phyloP scores from a whole-genome alignment of 306 rosid genomes.

The Heteromeles arbutifolia region DNA sequence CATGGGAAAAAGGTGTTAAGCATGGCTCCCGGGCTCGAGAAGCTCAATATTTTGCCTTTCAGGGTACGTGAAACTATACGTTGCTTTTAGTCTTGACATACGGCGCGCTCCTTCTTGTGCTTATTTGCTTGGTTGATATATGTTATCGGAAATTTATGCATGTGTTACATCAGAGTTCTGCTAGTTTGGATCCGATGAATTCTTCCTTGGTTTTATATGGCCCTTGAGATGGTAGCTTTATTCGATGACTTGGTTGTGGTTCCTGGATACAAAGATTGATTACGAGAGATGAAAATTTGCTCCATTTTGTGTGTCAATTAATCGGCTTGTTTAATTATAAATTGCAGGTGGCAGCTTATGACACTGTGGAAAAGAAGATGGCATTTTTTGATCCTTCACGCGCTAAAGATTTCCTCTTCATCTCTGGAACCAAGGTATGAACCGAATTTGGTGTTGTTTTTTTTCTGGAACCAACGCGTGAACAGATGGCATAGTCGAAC shows the following conservation, averaged over 20 bases:
- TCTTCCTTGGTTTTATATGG: not conserved
- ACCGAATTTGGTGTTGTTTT: not conserved
- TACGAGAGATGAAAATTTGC: not conserved
- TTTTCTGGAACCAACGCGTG: not conserved
- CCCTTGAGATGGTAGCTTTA: not conserved
- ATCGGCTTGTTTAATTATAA: constrained; percentile 2
- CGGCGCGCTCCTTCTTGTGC: not conserved
- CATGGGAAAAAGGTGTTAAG: constrained; percentile 92
- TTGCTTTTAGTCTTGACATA: not conserved
- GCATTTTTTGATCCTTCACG: constrained; percentile 92
- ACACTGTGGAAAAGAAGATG: constrained; percentile 70
- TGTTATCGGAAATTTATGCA: not conserved
- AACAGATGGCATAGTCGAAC: too few relatives aligned
- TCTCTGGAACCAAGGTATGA: constrained; percentile 93
- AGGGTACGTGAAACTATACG: constrained; percentile 36
- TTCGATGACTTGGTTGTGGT: not conserved
- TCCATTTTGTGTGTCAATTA: not conserved
- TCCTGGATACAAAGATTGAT: not conserved
- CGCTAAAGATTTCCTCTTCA: constrained; percentile 81
- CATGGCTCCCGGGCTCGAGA: constrained; percentile 98
- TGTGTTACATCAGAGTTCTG: not conserved
- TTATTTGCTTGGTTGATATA: not conserved
- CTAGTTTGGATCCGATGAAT: not conserved
- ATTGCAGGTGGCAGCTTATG: constrained; percentile 94
- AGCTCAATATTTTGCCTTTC: constrained; percentile 93